phyloP scores from a whole-genome alignment of 371 early-diverging fungal species.

The Mucor velutinosus region DNA sequence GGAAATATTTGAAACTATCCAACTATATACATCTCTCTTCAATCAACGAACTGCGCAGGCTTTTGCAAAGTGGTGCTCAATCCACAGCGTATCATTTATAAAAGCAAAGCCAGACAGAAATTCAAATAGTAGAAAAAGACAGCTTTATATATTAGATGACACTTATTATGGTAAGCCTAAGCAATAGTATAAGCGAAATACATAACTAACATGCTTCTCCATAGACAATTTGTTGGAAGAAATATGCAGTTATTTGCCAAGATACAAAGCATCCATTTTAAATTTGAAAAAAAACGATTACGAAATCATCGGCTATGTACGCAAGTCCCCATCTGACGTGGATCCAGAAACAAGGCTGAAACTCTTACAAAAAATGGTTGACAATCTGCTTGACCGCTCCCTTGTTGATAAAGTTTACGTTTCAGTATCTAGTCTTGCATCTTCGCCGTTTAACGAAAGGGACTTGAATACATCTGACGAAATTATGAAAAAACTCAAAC shows the following conservation, averaged over 20 bases:
- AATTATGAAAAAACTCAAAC: slow-evolving; percentile 22
- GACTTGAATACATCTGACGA: slow-evolving; percentile 21
- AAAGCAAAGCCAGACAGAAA: slow-evolving; percentile 24
- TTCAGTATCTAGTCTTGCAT: slow-evolving; percentile 20
- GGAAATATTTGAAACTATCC: slow-evolving; percentile 12
- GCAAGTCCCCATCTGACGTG: slow-evolving; percentile 10
- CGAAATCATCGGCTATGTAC: slow-evolving; percentile 17
- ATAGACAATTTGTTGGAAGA: slow-evolving; percentile 14
- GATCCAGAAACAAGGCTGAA: slow-evolving; percentile 12
- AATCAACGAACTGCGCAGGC: slow-evolving; percentile 7
- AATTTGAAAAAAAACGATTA: slow-evolving; percentile 14
- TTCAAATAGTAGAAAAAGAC: slow-evolving; percentile 22
- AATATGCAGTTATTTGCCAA: slow-evolving; percentile 12
- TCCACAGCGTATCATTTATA: slow-evolving; percentile 13
- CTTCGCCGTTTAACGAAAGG: slow-evolving; percentile 22
- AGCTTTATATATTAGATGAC: slow-evolving; percentile 22
- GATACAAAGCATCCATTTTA: slow-evolving; percentile 9
- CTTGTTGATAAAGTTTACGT: slow-evolving; percentile 17
- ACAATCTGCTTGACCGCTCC: slow-evolving; percentile 21
- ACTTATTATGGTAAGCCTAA: slow-evolving; percentile 23
- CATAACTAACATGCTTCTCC: slow-evolving; percentile 15
- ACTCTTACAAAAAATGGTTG: slow-evolving; percentile 7
- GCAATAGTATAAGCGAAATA: slow-evolving; percentile 25
- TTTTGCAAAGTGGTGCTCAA: slow-evolving; percentile 17
- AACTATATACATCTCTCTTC: slow-evolving; percentile 13